Evolutionary conservation across 805 yeast species (phyloP).

Genomic region (Wickerhamomyces pijperi): DNA sequence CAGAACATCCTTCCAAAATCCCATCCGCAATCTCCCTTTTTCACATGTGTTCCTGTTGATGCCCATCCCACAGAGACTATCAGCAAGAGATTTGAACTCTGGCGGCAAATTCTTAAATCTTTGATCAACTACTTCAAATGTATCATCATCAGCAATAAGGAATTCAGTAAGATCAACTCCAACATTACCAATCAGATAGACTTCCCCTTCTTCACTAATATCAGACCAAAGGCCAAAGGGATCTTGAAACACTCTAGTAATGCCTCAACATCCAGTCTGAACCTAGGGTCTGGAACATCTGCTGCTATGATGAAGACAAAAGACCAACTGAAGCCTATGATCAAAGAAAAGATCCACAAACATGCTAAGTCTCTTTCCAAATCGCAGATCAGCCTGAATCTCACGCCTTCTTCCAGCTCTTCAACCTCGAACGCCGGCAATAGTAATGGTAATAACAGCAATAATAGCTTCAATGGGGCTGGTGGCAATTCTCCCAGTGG

Average conservation of each 20-base stretch:
- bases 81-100: conserved; percentile 72
- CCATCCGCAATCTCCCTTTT: conserved; percentile 25
- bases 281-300: neutral
- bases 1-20: conserved; percentile 13
- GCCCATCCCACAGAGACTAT: conserved; percentile 79
- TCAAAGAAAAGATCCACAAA: conserved; percentile 1
- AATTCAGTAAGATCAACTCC: conserved; percentile 67
- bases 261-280: neutral
- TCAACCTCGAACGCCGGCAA: no score
- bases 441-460: no score
- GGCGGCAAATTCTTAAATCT: conserved; percentile 75
- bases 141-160: conserved; percentile 75
- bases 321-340: neutral
- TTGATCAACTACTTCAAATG: conserved; percentile 67
- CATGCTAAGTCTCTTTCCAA: neutral
- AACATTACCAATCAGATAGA: conserved; percentile 69
- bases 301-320: conserved; percentile 3
- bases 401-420: neutral
- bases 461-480: no score
- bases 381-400: neutral
- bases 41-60: conserved; percentile 39
- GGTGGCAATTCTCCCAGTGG: neutral
- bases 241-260: neutral
- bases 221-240: conserved; percentile 1
- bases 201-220: conserved; percentile 27